These are phyloP conservation scores for Vitis cinerea DNA, from an alignment of 164 flowering plant species.

Conservation along the genomic window DNA sequence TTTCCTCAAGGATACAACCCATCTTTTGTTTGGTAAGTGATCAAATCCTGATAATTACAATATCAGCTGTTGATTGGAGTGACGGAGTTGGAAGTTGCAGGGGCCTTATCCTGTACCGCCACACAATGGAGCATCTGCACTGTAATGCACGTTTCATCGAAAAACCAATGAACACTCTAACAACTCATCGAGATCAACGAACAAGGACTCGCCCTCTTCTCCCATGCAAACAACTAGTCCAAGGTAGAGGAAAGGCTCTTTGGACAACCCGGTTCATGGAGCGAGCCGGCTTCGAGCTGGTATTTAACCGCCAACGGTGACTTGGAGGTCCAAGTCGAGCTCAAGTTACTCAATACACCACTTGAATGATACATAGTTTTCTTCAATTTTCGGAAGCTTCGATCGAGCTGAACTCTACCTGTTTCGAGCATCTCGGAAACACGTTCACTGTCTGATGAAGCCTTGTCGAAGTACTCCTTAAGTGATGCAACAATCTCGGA, in stretches of 20 bases:
- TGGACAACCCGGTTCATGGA: conserved; percentile 54
- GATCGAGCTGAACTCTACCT: conserved; percentile 81
- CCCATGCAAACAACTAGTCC: conserved; percentile 95
- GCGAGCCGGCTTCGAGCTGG: conserved; percentile 56
- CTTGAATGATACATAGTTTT: conserved; percentile 94
- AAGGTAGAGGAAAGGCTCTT: conserved; percentile 84
- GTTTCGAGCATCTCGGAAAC: conserved; percentile 81
- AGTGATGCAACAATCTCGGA: conserved; percentile 77
- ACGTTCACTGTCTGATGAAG: conserved; percentile 71
- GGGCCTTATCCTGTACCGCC: conserved; percentile 2
- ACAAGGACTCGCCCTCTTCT: conserved; percentile 61
- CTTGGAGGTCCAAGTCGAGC: conserved; percentile 93
- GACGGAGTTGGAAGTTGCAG: not conserved
- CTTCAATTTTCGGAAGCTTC: conserved; percentile 80
- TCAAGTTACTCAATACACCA: conserved; percentile 75
- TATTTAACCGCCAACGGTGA: conserved; percentile 86
- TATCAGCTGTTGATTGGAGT: too few species aligned
- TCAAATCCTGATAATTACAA: too few species aligned
- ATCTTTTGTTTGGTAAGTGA: too few species aligned
- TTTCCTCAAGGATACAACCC: too few species aligned
- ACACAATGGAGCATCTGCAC: not conserved
- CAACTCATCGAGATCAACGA: conserved; percentile 44
- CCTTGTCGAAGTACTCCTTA: conserved; percentile 76
- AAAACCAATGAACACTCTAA: conserved; percentile 43
- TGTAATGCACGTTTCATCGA: conserved; percentile 15